These are phyloP conservation scores for Penicillium sp. DNA, from an alignment of 2,329 filamentous ascomycete species.

Conservation along the genomic window DNA sequence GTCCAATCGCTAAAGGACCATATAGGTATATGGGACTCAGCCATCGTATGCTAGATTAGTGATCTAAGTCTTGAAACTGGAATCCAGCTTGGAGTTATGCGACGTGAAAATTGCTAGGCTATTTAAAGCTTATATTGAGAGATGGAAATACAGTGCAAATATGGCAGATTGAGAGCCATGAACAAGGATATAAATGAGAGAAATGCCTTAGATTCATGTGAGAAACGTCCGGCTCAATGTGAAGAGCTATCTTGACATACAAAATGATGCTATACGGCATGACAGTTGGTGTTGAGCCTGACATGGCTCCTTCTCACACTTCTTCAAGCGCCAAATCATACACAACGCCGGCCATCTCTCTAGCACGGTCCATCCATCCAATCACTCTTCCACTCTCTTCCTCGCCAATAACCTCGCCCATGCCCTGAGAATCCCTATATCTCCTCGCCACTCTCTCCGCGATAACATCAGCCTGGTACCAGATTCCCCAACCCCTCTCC, in stretches of 20 bases:
- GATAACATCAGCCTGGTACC: slow-evolving; percentile 33
- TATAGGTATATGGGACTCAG: no score
- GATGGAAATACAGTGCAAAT: no score
- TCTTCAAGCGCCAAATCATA: slow-evolving; percentile 11
- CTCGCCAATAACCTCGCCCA: slow-evolving; percentile 16
- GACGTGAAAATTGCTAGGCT: no score
- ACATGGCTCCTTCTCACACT: not conserved
- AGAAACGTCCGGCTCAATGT: not conserved
- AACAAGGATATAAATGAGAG: not conserved
- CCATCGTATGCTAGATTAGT: no score
- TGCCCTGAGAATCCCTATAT: not conserved
- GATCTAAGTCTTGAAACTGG: no score
- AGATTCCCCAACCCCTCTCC: slow-evolving; percentile 27
- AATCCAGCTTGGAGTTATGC: no score
- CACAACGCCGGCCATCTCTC: slow-evolving; percentile 17
- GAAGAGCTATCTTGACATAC: not conserved
- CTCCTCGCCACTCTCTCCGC: slow-evolving; percentile 13
- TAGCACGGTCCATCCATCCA: slow-evolving; percentile 23
- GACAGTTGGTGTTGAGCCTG: not conserved
- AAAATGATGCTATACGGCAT: not conserved
- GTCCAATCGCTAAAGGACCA: no score
- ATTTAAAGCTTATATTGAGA: no score
- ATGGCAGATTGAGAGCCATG: no score
- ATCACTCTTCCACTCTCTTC: slow-evolving; percentile 21
- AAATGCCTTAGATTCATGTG: not conserved